Evolutionary conservation across 2,329 filamentous ascomycete genomes (phyloP).

Genomic region (Colletotrichum sp.): DNA sequence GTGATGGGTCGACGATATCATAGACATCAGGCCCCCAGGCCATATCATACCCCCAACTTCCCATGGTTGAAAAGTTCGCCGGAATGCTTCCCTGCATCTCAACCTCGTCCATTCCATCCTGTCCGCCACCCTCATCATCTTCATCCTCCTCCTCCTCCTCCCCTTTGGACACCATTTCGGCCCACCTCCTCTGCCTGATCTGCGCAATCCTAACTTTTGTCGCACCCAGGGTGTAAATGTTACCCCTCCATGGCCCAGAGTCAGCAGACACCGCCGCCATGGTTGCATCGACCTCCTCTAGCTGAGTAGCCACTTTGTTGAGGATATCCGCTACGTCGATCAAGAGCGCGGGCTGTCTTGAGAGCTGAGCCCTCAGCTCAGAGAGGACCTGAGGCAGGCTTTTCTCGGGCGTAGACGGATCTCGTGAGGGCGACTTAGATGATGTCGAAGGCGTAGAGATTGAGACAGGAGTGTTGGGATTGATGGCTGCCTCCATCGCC

Average conservation of each 20-base stretch:
- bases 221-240: constrained; percentile 53
- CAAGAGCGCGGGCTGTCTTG: constrained; percentile 47
- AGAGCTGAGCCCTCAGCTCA: constrained; percentile 44
- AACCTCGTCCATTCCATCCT: not conserved
- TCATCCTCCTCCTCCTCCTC: not conserved
- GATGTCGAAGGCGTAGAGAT: not conserved
- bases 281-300: constrained; percentile 46
- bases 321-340: constrained; percentile 51
- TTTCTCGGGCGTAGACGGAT: not conserved
- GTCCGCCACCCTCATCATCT: not conserved
- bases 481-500: constrained; percentile 10
- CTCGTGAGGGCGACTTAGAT: not conserved
- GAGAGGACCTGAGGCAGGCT: constrained; percentile 44
- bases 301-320: constrained; percentile 42
- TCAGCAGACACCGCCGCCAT: constrained; percentile 36
- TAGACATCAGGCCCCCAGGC: not conserved
- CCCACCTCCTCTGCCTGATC: constrained; percentile 51
- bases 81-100: not conserved
- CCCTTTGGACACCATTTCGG: constrained; percentile 42
- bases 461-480: not conserved
- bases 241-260: constrained; percentile 42
- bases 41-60: not conserved
- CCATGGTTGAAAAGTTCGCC: not conserved
- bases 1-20: not conserved
- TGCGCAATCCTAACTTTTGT: constrained; percentile 52